These are phyloP conservation scores for Epicoccum nigrum DNA, from an alignment of 2,329 filamentous ascomycete genomes.

Conservation along the genomic window DNA sequence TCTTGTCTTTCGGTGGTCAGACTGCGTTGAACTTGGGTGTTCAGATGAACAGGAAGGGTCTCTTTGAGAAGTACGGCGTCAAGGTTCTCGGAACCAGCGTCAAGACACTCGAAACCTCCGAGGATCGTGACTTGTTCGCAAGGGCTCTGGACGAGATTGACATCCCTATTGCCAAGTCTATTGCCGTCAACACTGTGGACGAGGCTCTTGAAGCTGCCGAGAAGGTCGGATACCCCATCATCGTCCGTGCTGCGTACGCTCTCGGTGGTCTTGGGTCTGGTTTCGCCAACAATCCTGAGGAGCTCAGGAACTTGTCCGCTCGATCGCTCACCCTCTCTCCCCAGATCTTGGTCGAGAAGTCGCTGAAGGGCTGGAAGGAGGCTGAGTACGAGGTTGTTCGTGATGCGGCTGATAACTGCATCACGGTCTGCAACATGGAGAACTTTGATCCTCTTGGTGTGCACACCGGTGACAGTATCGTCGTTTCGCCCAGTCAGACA, in stretches of 20 bases:
- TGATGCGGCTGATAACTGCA: conserved; percentile 97
- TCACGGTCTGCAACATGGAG: conserved; percentile 98
- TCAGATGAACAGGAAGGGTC: conserved; percentile 93
- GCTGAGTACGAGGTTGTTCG: conserved; percentile 98
- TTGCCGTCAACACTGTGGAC: conserved; percentile 88
- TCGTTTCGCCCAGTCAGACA: conserved; percentile 95
- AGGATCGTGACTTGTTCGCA: conserved; percentile 95
- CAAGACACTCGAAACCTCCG: conserved; percentile 89
- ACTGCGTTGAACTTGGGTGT: conserved; percentile 96
- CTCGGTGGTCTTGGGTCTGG: conserved; percentile 95
- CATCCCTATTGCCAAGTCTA: conserved; percentile 95
- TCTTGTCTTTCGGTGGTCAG: conserved; percentile 96
- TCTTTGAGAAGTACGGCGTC: conserved; percentile 94
- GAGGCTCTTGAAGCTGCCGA: conserved; percentile 88
- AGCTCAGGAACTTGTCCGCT: conserved; percentile 91
- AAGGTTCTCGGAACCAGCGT: conserved; percentile 95
- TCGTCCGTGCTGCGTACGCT: conserved; percentile 95
- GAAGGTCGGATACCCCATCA: conserved; percentile 92
- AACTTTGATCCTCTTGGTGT: conserved; percentile 98
- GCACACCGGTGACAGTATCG: conserved; percentile 98
- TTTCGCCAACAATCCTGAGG: conserved; percentile 92
- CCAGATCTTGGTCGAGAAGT: conserved; percentile 98
- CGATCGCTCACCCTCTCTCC: conserved; percentile 91
- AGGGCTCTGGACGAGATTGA: conserved; percentile 96
- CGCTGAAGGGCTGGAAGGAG: conserved; percentile 99